A percentile compares a stretch with the other conserved stretches of the same genome.
These are phyloP conservation scores for Auricularia heimuer DNA, from an alignment of 768 basidiomycete species.

Conservation along the genomic window DNA sequence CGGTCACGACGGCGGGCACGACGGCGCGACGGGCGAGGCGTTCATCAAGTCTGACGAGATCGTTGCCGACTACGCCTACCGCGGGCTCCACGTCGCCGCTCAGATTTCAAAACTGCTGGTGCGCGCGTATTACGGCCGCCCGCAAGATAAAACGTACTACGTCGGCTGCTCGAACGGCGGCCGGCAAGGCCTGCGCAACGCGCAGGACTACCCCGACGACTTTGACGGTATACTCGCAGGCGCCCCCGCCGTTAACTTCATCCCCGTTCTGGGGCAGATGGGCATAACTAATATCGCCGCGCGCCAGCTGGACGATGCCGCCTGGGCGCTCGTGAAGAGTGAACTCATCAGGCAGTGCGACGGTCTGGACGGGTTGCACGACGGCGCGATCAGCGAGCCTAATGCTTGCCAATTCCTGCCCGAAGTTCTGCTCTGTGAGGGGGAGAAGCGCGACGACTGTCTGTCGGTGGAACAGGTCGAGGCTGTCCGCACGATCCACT, in stretches of 20 bases:
- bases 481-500: conserved; percentile 18
- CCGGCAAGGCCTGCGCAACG: conserved; percentile 21
- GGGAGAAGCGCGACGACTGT: conserved; percentile 10
- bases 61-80: conserved; percentile 21
- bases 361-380: conserved; percentile 20
- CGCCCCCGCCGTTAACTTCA: conserved; percentile 20
- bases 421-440: conserved; percentile 18
- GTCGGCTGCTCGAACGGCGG: conserved; percentile 24
- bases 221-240: conserved; percentile 25
- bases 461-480: conserved; percentile 19
- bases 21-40: conserved; percentile 10
- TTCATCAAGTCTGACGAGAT: conserved; percentile 17
- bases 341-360: conserved; percentile 26
- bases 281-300: no score
- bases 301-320: no score
- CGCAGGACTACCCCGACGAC: conserved; percentile 22
- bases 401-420: conserved; percentile 21
- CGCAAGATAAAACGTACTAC: conserved; percentile 19
- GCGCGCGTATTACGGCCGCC: conserved; percentile 16
- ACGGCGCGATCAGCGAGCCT: conserved; percentile 22
- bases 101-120: conserved; percentile 19
- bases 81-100: conserved; percentile 19
- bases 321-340: conserved; percentile 17
- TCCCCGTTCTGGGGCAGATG: no score
- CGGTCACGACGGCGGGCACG: conserved; percentile 19